Percentiles rank a stretch among this genome's conserved stretches.
Evolutionary conservation across 129 eudicot species (phyloP).

Genomic region (Artemisia tridentata): DNA sequence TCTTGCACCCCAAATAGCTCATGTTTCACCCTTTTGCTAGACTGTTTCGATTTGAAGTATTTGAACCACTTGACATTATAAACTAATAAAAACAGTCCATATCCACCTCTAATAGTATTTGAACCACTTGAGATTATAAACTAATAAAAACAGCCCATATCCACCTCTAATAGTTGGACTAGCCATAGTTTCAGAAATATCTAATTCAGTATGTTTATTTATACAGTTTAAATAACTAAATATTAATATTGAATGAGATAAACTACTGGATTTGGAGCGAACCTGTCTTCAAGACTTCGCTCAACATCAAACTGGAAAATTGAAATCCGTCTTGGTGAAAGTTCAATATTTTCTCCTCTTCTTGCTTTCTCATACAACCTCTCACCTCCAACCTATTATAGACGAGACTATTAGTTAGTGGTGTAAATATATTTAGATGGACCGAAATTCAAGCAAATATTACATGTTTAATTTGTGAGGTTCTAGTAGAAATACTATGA

Average conservation of each 20-base stretch:
- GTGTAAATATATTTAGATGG: not conserved
- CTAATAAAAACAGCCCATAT: no score
- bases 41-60: no score
- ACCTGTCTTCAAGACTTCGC: conserved; percentile 91
- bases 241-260: not conserved
- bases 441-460: not conserved
- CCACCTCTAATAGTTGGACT: no score
- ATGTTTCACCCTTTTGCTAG: no score
- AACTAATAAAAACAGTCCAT: no score
- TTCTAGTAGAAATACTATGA: not conserved
- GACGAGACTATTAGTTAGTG: not conserved
- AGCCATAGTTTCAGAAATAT: no score
- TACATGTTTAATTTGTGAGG: conserved; percentile 5
- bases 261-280: conserved; percentile 1
- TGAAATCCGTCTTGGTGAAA: conserved; percentile 85
- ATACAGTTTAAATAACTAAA: no score
- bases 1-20: no score
- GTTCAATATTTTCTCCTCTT: conserved; percentile 94
- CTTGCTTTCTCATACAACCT: conserved; percentile 95
- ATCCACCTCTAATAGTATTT: no score
- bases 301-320: conserved; percentile 80
- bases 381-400: conserved; percentile 86
- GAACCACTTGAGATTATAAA: no score
- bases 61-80: no score
- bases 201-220: no score